Conservation (phyloP, 305 asterid species). For the Striga hermonthica region DNA sequence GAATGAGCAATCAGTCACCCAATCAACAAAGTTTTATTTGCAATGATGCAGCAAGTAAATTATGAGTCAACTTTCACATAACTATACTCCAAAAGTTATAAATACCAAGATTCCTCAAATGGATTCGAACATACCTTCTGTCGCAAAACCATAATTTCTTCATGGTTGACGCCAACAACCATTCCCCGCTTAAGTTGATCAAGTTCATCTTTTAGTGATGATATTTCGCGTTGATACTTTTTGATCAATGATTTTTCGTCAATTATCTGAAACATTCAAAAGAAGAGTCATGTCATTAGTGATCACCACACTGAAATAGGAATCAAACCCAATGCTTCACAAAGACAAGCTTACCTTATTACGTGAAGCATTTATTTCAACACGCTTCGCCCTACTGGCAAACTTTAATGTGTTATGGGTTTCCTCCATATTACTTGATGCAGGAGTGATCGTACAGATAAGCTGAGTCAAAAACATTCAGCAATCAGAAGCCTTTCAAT, state of each 20-base stretch:
- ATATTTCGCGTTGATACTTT: constrained; percentile 95
- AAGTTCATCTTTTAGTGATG: constrained; percentile 84
- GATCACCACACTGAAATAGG: constrained; percentile 16
- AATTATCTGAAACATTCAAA: constrained; percentile 63
- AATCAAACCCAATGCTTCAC: constrained; percentile 19
- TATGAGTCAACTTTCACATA: constrained; percentile 6
- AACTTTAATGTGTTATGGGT: constrained; percentile 95
- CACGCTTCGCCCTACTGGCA: constrained; percentile 98
- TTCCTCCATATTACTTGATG: constrained; percentile 97
- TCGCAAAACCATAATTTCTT: constrained; percentile 75
- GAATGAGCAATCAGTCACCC: constrained; percentile 22
- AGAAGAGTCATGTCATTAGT: constrained; percentile 15
- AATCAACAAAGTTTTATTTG: constrained; percentile 3
- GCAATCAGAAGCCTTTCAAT: constrained; percentile 24
- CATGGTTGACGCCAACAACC: constrained; percentile 77
- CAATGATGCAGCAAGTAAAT: constrained; percentile 21
- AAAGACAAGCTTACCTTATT: constrained; percentile 60
- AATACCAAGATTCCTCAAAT: constrained; percentile 5
- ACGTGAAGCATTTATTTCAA: constrained; percentile 90
- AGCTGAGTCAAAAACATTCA: constrained; percentile 50
- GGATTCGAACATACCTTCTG: constrained; percentile 65
- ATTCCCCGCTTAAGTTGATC: constrained; percentile 80
- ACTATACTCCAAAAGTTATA: constrained; percentile 27
- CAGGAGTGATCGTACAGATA: constrained; percentile 96
- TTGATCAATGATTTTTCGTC: constrained; percentile 97